Conservation (phyloP, 2,329 filamentous ascomycete genomes). For the Colletotrichum nymphaeae region DNA sequence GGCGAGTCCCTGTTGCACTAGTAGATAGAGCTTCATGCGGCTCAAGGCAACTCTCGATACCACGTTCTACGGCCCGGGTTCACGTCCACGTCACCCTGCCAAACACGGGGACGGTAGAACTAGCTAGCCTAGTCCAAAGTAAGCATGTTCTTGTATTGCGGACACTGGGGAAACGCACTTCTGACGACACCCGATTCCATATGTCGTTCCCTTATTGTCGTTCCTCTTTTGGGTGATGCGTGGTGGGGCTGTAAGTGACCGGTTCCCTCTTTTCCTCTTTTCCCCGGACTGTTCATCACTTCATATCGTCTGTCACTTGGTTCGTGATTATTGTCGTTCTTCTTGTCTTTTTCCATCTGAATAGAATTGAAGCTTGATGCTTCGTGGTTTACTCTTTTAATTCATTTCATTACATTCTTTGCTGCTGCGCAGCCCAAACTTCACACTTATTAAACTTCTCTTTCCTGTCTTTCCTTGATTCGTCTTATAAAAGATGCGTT, state of each 20-base stretch:
- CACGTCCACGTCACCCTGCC: constrained; percentile 13
- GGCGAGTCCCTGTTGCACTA: neutral
- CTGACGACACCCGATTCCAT: constrained; percentile 4
- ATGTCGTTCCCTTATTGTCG: constrained; percentile 4
- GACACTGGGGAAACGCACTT: neutral
- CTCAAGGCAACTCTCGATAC: constrained; percentile 4
- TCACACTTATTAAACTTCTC: neutral
- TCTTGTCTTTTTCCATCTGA: neutral
- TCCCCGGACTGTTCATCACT: constrained; percentile 13
- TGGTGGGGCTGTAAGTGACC: neutral
- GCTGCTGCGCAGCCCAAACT: constrained; percentile 17
- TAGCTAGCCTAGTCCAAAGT: neutral
- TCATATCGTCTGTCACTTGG: neutral
- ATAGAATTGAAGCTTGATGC: constrained; percentile 15
- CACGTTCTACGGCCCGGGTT: constrained; percentile 18
- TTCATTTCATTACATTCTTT: neutral
- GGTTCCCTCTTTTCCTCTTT: constrained; percentile 3
- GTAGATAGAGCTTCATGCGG: constrained; percentile 6
- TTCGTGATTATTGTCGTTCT: neutral
- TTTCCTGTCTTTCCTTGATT: neutral
- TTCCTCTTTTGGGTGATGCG: neutral
- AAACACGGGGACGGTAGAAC: neutral
- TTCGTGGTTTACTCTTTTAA: neutral
- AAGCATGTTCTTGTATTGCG: constrained; percentile 2
- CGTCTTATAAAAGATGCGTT: constrained; percentile 6